Evolutionary conservation across 805 yeast species (phyloP).

Genomic region (Sugiyamaella floridensis): DNA sequence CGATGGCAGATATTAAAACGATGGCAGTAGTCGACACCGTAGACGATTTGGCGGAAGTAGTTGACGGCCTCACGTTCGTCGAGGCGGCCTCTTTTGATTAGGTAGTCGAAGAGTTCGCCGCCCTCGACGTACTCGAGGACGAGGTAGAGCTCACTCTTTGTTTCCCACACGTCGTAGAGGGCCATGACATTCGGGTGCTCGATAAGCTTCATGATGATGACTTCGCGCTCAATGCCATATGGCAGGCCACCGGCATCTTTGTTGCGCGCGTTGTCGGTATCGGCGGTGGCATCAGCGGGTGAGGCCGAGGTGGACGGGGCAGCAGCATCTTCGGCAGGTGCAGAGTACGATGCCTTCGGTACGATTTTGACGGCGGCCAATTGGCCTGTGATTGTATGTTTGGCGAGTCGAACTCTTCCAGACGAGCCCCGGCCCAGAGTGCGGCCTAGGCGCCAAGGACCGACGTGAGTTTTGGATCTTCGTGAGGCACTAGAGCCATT

Average conservation of each 20-base stretch:
- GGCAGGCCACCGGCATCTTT: constrained; percentile 60
- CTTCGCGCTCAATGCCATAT: constrained; percentile 95
- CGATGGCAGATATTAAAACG: constrained; percentile 83
- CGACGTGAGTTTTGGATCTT: constrained; percentile 57
- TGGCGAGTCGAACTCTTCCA: constrained; percentile 89
- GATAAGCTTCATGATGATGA: constrained; percentile 90
- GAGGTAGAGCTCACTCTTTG: constrained; percentile 77
- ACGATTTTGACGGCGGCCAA: constrained; percentile 96
- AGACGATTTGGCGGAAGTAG: constrained; percentile 80
- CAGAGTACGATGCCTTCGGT: constrained; percentile 46
- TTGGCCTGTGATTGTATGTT: constrained; percentile 75
- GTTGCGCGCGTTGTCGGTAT: constrained; percentile 14
- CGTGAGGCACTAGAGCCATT: constrained; percentile 31
- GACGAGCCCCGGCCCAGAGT: constrained; percentile 96
- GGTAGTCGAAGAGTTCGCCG: constrained; percentile 89
- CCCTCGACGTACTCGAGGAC: constrained; percentile 95
- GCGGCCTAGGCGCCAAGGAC: constrained; percentile 95
- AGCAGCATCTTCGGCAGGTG: constrained; percentile 43
- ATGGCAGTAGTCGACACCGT: constrained; percentile 79
- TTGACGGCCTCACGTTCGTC: constrained; percentile 85
- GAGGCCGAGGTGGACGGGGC: constrained; percentile 31
- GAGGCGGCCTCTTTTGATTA: constrained; percentile 80
- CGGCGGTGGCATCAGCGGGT: constrained; percentile 8
- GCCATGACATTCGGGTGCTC: constrained; percentile 93
- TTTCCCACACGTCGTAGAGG: constrained; percentile 96